These are phyloP conservation scores for Penicillium coprophilum DNA, from an alignment of 495 filamentous ascomycete species.

Conservation along the genomic window DNA sequence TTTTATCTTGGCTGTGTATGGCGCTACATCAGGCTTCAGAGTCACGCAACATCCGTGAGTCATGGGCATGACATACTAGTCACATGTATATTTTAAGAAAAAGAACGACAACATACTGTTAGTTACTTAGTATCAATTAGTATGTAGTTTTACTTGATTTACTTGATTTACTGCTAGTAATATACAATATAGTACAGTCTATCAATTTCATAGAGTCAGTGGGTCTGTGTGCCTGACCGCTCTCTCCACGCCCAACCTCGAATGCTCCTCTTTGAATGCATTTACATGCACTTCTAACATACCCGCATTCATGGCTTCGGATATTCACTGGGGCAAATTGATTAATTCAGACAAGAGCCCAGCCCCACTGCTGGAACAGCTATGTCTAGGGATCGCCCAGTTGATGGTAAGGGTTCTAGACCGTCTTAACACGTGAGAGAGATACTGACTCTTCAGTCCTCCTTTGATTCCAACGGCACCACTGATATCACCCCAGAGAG, in stretches of 20 bases:
- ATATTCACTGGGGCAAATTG: constrained; percentile 74
- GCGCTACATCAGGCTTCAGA: constrained; percentile 15
- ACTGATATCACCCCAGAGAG: constrained; percentile 74
- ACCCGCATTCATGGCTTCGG: constrained; percentile 34
- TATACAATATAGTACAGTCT: no score
- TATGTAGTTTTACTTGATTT: no score
- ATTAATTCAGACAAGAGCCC: constrained; percentile 79
- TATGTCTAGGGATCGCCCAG: constrained; percentile 75
- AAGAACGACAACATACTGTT: no score
- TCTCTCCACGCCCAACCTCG: constrained; percentile 6
- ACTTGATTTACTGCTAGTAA: no score
- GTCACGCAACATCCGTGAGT: constrained; percentile 5
- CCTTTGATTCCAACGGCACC: constrained; percentile 64
- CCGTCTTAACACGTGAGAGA: no score
- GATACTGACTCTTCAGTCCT: constrained; percentile 32
- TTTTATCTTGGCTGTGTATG: no score
- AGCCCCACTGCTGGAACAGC: constrained; percentile 69
- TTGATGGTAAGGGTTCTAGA: constrained; percentile 69
- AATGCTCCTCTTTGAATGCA: constrained; percentile 15
- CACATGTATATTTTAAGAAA: no score
- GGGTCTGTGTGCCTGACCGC: constrained; percentile 45
- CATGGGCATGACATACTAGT: constrained; percentile 2
- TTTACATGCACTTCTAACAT: constrained; percentile 19
- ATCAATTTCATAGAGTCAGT: no score
- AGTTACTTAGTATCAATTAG: no score